Percentiles rank a stretch among this genome's conserved stretches.
Evolutionary conservation across 306 rosid species (phyloP).

Genomic region (Quercus berberidifolia): DNA sequence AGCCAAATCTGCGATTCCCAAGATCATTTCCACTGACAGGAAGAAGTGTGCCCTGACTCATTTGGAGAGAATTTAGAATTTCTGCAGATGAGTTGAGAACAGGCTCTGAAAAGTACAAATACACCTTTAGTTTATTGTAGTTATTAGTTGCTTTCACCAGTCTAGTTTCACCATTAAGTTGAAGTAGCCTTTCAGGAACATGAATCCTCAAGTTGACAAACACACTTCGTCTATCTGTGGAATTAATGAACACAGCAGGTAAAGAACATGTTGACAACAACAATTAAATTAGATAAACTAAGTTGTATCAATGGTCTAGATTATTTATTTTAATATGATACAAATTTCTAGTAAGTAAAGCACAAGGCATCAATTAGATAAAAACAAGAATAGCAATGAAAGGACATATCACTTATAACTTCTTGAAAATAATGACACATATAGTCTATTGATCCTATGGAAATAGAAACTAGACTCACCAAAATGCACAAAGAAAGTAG

Average conservation of each 20-base stretch:
- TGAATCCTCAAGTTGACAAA: constrained; percentile 56
- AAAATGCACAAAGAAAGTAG: constrained; percentile 59
- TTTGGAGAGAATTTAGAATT: constrained; percentile 48
- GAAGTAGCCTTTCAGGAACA: constrained; percentile 65
- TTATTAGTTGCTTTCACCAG: constrained; percentile 77
- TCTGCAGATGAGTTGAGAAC: constrained; percentile 74
- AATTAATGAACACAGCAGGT: constrained; percentile 20
- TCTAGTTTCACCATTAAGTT: constrained; percentile 65
- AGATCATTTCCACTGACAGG: constrained; percentile 38
- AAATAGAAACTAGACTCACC: constrained; percentile 53
- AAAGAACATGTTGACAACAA: constrained; percentile 6
- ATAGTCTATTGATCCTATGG: neutral
- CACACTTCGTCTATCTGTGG: constrained; percentile 74
- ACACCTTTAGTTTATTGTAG: constrained; percentile 47
- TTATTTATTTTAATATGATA: neutral
- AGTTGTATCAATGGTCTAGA: neutral
- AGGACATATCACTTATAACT: neutral
- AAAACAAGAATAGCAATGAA: neutral
- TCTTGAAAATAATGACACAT: neutral
- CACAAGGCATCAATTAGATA: neutral
- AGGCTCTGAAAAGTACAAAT: constrained; percentile 71
- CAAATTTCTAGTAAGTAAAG: neutral
- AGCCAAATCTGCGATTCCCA: constrained; percentile 73
- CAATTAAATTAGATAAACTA: too few species aligned
- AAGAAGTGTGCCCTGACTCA: constrained; percentile 58